Base-by-base conservation (phyloP, 108 stramenopile species). In the Conticribra guillardii region DNA sequence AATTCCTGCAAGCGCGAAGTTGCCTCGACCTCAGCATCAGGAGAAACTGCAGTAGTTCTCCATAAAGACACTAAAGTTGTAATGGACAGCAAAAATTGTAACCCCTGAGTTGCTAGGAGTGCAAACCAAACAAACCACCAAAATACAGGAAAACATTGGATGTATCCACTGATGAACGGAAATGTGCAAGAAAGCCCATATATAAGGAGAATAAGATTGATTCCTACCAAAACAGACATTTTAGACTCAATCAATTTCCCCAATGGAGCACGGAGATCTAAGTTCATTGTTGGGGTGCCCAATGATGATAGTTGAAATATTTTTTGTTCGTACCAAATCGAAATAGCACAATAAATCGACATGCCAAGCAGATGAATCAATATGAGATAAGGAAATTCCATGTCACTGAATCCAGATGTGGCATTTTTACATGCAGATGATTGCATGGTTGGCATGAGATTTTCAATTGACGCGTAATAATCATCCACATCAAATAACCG, bases 211-310 rank as follows among this genome's bases (percentile, higher is more conserved):
- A 54, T 4, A 3, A 66, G 34, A 29, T 72, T 72, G 18, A 54
- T 1, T 7, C 60, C 71, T 23, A 70, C 66, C 44, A 79, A 31
- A 23, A 11, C 21, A 15, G 79, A 67, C 60, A 79, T 67, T 57
- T 79, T 79, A 29, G 29, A 47, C 44, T 79, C 69, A 15, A 79
- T 61, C 47, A 72, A 44, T 61, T 52, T 44, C 3, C 30, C 34
- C 28, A 79, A 37, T 21, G 70, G 54, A 33, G 31, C 33, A 54
- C 79, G 79, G 5, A 65, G 30, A 19, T 55, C 30, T 4, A 49
- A 26, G 31, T 68, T 52, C 24, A 33, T 31, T 2, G 72, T 80
- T 4, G 79, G 79, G 8, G 79, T 80, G 14, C 79, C 79, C 24
- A 67, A 11, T 7, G 67, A 69, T 22, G 79, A 69, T 19, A 64